Evolutionary conservation across 164 flowering plant species (phyloP).

Genomic region (Dillenia turbinata): DNA sequence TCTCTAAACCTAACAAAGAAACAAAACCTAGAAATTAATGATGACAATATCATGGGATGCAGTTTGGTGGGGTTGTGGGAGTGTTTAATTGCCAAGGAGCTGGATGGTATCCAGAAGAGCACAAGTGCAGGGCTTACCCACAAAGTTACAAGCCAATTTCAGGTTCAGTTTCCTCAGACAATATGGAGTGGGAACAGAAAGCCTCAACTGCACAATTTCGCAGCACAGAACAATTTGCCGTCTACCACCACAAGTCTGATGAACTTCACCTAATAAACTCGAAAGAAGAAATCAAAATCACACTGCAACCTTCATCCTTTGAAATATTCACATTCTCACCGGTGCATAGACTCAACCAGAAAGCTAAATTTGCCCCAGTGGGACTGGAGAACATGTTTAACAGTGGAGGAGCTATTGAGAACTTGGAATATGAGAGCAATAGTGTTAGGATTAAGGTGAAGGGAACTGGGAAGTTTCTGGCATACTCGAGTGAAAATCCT

Average conservation of each 20-base stretch:
- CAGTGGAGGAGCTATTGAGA: conserved; percentile 9
- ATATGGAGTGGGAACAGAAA: conserved; percentile 10
- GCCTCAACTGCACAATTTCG: neutral
- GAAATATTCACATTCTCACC: conserved; percentile 14
- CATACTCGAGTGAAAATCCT: conserved; percentile 10
- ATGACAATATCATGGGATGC: neutral
- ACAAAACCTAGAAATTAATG: too few relatives aligned
- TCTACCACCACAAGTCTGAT: neutral
- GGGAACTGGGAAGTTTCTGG: conserved; percentile 15
- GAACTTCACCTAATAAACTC: conserved; percentile 1
- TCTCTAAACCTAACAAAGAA: too few relatives aligned
- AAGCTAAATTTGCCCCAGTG: conserved; percentile 7
- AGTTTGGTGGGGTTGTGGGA: neutral
- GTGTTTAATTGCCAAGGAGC: conserved; percentile 3
- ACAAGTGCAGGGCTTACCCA: conserved; percentile 7
- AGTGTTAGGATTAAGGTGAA: conserved; percentile 10
- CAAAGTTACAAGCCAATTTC: conserved; percentile 8
- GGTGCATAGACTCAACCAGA: conserved; percentile 1
- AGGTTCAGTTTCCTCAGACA: neutral
- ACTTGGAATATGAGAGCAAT: conserved; percentile 3
- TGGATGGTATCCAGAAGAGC: conserved; percentile 9
- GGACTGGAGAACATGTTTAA: conserved; percentile 18
- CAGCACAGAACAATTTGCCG: neutral
- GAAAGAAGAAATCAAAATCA: conserved; percentile 3
- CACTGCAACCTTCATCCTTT: conserved; percentile 10